Evolutionary conservation across 108 stramenopile species (phyloP).

Genomic region (Cylindrotheca closterium): DNA sequence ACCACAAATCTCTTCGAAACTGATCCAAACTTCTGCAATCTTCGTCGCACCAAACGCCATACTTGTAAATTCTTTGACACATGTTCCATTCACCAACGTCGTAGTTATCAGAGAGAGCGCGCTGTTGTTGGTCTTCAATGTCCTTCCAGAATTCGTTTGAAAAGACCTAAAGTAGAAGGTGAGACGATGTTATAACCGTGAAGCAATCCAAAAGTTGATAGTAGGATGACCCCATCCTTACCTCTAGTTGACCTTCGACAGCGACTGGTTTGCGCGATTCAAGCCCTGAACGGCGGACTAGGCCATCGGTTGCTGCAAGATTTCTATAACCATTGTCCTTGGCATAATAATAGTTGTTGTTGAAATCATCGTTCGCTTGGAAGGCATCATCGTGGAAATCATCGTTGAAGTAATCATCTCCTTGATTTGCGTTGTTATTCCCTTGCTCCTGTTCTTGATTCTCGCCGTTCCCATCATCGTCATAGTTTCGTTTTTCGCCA

Average conservation of each 20-base stretch:
- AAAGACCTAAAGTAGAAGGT: slow-evolving; percentile 23
- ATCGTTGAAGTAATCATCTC: slow-evolving; percentile 38
- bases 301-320: too few relatives aligned
- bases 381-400: slow-evolving; percentile 51
- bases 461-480: slow-evolving; percentile 27
- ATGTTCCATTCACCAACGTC: slow-evolving; percentile 77
- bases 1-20: slow-evolving; percentile 83
- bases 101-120: slow-evolving; percentile 49
- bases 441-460: slow-evolving; percentile 24
- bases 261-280: background rate
- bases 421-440: slow-evolving; percentile 29
- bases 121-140: slow-evolving; percentile 17
- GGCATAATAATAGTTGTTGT: slow-evolving; percentile 15
- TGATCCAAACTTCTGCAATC: slow-evolving; percentile 74
- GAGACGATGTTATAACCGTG: background rate
- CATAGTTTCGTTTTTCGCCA: slow-evolving; percentile 45
- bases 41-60: slow-evolving; percentile 84
- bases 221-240: slow-evolving; percentile 2
- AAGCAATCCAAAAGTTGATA: background rate
- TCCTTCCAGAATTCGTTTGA: slow-evolving; percentile 46
- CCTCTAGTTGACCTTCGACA: slow-evolving; percentile 14
- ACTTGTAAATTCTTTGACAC: slow-evolving; percentile 77
- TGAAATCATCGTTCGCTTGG: slow-evolving; percentile 47
- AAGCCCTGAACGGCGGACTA: background rate
- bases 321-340: background rate